These are phyloP conservation scores for Rhododendron mucronatum DNA, from an alignment of 148 eudicot species.

Conservation along the genomic window DNA sequence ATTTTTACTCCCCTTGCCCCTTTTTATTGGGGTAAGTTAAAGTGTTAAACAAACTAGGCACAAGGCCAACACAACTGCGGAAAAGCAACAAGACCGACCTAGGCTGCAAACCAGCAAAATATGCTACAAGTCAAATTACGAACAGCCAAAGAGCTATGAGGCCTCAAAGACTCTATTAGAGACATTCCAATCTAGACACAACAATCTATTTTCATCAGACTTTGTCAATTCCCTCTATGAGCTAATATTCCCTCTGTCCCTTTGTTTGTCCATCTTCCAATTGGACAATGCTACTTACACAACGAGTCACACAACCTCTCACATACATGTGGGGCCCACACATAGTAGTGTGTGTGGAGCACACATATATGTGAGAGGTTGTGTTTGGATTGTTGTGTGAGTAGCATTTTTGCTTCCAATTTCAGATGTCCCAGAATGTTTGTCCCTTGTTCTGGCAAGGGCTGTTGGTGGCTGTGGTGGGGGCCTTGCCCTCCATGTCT, in stretches of 20 bases:
- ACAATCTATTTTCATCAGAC: not conserved
- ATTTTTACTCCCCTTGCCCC: not conserved
- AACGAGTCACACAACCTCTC: too few species aligned
- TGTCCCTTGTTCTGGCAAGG: not conserved
- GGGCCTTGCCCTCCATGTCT: not conserved
- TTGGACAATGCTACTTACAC: too few species aligned
- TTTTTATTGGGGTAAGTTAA: too few species aligned
- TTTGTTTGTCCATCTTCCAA: not conserved
- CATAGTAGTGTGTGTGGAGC: too few species aligned
- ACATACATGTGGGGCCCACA: too few species aligned
- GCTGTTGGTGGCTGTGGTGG: not conserved
- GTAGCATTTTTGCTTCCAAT: not conserved
- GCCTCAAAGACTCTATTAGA: not conserved
- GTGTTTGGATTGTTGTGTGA: too few species aligned
- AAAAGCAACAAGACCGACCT: not conserved
- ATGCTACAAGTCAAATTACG: not conserved
- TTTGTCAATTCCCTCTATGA: not conserved
- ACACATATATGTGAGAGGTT: too few species aligned
- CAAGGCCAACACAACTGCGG: not conserved
- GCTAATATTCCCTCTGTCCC: not conserved
- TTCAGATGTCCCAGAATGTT: not conserved
- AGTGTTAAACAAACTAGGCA: not conserved
- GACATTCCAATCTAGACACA: not conserved
- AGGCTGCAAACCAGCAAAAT: not conserved
- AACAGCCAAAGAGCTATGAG: not conserved